A percentile compares a stretch with the other conserved stretches of the same genome.
Conservation (phyloP, 1,284 basidiomycete species). For the Papiliotrema fonsecae region DNA sequence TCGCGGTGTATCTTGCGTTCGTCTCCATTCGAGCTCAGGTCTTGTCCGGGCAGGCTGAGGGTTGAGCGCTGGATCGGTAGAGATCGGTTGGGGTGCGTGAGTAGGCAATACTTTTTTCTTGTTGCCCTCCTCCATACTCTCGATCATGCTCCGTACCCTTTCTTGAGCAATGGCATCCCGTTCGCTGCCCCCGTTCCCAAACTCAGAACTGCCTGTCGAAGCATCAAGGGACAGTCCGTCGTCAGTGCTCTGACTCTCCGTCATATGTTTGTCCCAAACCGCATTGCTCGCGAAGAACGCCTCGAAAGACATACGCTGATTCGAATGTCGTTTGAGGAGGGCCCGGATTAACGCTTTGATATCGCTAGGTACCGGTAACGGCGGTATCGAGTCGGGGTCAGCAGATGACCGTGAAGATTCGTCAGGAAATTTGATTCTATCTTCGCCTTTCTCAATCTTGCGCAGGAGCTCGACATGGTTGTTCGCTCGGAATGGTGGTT, state of each 20-base stretch:
- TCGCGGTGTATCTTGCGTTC: not conserved
- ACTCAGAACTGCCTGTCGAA: conserved; percentile 33
- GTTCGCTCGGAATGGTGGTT: conserved; percentile 87
- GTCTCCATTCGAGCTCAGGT: not conserved
- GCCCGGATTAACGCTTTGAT: conserved; percentile 82
- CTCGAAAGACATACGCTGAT: conserved; percentile 81
- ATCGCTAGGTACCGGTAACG: conserved; percentile 64
- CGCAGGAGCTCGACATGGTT: conserved; percentile 95
- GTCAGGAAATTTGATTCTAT: conserved; percentile 81
- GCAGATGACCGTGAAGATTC: conserved; percentile 52
- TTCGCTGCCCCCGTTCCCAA: conserved; percentile 18
- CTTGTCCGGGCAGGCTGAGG: conserved; percentile 22
- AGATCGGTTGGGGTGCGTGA: conserved; percentile 21
- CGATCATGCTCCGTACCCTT: too few species aligned
- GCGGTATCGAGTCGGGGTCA: conserved; percentile 15
- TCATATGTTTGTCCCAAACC: conserved; percentile 74
- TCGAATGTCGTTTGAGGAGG: conserved; percentile 77
- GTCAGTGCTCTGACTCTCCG: conserved; percentile 46
- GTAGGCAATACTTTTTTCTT: conserved; percentile 25
- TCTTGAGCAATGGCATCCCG: conserved; percentile 14
- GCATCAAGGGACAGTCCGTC: conserved; percentile 32
- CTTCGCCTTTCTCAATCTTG: conserved; percentile 78
- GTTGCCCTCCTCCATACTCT: conserved; percentile 14
- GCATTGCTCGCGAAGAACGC: conserved; percentile 78
- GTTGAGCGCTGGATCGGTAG: conserved; percentile 23